Evolutionary conservation across 164 flowering plant genomes (phyloP).

Genomic region (Berberis vulgaris): DNA sequence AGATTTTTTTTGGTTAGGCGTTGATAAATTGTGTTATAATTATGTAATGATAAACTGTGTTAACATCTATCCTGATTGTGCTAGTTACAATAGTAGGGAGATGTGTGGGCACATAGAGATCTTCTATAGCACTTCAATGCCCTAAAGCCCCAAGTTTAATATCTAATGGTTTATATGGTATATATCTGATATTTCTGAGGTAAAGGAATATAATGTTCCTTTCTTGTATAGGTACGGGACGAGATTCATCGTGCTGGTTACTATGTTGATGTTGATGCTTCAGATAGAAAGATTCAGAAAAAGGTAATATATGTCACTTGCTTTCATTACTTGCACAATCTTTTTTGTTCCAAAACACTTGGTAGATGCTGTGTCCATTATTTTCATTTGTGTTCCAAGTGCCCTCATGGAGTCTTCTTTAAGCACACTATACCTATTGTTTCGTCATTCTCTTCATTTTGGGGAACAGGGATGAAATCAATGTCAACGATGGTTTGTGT

Average conservation of each 20-base stretch:
- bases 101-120: no score
- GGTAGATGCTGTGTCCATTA: background rate
- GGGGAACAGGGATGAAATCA: no score
- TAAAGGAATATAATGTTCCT: background rate
- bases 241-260: constrained; percentile 70
- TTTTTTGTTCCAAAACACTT: background rate
- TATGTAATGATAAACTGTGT: no score
- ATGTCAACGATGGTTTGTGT: no score
- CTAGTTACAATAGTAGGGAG: no score
- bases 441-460: no score
- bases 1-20: background rate
- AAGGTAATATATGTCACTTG: constrained; percentile 38
- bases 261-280: constrained; percentile 70
- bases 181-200: background rate
- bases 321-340: background rate
- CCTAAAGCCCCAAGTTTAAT: background rate
- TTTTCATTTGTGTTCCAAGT: background rate
- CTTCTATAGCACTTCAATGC: no score
- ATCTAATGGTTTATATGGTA: background rate
- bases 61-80: no score
- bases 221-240: constrained; percentile 46
- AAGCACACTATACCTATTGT: no score
- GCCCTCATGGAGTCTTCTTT: no score
- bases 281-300: constrained; percentile 81
- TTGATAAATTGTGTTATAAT: no score